phyloP scores from a whole-genome alignment of 2,329 filamentous ascomycete species.

The Ceratocystis eucalypticola region DNA sequence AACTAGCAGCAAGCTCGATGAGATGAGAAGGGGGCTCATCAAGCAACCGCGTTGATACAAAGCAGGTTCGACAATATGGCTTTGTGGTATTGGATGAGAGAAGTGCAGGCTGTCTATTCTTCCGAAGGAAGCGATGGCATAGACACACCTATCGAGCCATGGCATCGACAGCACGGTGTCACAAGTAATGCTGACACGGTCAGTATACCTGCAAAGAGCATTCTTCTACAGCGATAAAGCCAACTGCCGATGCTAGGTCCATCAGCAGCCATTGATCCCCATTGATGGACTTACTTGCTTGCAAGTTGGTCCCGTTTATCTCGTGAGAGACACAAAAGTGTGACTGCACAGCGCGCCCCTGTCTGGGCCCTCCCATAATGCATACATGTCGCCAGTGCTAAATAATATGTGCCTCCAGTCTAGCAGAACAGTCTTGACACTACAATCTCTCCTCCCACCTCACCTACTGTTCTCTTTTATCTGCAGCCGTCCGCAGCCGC shows the following conservation, averaged over 20 bases:
- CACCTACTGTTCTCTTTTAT: neutral
- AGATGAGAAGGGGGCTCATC: neutral
- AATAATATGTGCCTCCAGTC: neutral
- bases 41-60: neutral
- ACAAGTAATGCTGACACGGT: neutral
- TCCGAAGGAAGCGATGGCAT: neutral
- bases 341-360: no score
- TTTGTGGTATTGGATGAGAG: no score
- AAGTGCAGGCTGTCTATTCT: no score
- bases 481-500: neutral
- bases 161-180: neutral
- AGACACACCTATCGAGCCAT: no score
- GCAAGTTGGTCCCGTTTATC: no score
- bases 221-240: neutral
- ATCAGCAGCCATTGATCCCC: no score
- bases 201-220: neutral
- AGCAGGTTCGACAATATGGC: neutral
- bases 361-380: no score
- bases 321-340: no score
- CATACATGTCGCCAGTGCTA: neutral
- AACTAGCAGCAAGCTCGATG: neutral
- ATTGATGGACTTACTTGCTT: no score
- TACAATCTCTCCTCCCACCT: neutral
- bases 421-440: neutral
- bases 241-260: no score